Evolutionary conservation across 2,329 filamentous ascomycete species (phyloP).

Genomic region (Ceratocystis alfenasii): DNA sequence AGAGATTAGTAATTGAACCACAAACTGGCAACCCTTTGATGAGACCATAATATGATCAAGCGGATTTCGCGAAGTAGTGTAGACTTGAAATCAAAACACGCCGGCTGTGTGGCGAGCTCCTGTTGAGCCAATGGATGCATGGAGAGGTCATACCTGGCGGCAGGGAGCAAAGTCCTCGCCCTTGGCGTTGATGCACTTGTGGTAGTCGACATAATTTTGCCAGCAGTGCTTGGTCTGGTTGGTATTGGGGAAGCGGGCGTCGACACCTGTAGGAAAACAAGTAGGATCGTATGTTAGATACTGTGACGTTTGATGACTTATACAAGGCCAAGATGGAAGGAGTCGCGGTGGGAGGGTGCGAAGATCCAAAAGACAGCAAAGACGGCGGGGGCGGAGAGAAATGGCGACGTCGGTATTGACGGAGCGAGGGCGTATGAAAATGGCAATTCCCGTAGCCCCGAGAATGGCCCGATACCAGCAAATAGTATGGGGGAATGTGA

Average conservation of each 20-base stretch:
- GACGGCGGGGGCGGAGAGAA: neutral
- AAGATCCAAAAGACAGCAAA: neutral
- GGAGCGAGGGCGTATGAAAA: neutral
- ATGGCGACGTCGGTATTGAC: neutral
- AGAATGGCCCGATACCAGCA: conserved; percentile 2
- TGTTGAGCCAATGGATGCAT: neutral
- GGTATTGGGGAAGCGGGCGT: conserved; percentile 96
- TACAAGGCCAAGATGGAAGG: neutral
- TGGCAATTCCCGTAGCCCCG: neutral
- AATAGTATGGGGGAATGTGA: neutral
- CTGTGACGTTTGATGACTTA: neutral
- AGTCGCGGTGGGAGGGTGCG: neutral
- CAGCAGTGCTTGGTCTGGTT: conserved; percentile 99
- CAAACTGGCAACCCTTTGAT: neutral
- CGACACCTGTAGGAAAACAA: conserved; percentile 56
- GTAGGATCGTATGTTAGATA: conserved; percentile 17
- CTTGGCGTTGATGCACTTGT: conserved; percentile 98
- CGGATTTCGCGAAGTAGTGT: neutral
- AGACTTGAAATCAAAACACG: neutral
- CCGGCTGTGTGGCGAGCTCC: neutral
- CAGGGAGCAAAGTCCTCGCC: conserved; percentile 96
- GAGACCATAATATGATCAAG: neutral
- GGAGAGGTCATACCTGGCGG: conserved; percentile 59
- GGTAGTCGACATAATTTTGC: conserved; percentile 99
- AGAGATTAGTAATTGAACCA: neutral